These are phyloP conservation scores for Chamaecrista fasciculata DNA, from an alignment of 306 rosid species.

Conservation along the genomic window DNA sequence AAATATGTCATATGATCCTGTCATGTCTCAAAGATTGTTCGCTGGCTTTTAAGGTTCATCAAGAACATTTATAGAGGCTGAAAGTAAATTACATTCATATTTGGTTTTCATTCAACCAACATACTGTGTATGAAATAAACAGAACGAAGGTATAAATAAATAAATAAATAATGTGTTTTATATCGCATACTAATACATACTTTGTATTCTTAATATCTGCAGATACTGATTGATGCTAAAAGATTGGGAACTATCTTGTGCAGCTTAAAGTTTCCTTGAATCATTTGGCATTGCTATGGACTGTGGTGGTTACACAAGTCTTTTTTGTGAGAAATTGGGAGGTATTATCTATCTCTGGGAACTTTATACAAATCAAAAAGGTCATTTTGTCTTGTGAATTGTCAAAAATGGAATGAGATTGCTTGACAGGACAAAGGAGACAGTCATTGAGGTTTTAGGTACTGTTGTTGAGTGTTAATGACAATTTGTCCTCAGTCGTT, in stretches of 20 bases:
- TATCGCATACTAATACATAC: neutral
- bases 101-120: neutral
- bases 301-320: slow-evolving; percentile 26
- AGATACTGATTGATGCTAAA: neutral
- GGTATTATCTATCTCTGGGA: slow-evolving; percentile 16
- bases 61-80: neutral
- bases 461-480: slow-evolving; percentile 20
- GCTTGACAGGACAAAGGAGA: slow-evolving; percentile 14
- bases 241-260: neutral
- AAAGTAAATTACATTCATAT: neutral
- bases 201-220: neutral
- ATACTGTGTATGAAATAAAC: neutral
- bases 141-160: neutral
- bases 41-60: slow-evolving; percentile 3
- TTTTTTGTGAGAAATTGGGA: slow-evolving; percentile 28
- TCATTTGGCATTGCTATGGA: slow-evolving; percentile 5
- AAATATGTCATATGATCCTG: neutral
- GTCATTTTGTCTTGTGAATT: slow-evolving; percentile 13
- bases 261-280: slow-evolving; percentile 16
- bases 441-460: slow-evolving; percentile 29
- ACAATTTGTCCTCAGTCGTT: slow-evolving; percentile 1
- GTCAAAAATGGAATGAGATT: slow-evolving; percentile 31
- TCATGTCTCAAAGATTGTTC: neutral
- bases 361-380: slow-evolving; percentile 22
- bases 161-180: neutral